Evolutionary conservation across 1,139 yeast genomes (phyloP).

Genomic region (Taphrina populina): DNA sequence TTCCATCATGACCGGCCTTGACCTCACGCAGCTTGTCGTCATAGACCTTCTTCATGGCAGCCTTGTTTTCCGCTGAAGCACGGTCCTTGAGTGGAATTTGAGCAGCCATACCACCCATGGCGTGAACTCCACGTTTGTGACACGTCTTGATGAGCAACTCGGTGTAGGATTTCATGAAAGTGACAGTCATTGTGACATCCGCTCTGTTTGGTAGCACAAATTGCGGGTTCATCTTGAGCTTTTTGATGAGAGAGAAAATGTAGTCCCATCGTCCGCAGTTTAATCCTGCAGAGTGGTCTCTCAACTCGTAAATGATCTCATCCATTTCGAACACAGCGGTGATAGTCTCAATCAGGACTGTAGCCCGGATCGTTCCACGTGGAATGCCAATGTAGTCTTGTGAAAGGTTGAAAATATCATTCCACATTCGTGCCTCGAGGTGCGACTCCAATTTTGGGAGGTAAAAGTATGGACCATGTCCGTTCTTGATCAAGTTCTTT

Average conservation of each 20-base stretch:
- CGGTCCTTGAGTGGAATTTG: conserved; percentile 75
- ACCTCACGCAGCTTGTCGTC: conserved; percentile 75
- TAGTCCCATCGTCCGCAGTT: conserved; percentile 86
- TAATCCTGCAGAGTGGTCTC: conserved; percentile 72
- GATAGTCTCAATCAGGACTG: conserved; percentile 74
- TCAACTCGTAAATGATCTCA: conserved; percentile 71
- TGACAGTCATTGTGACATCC: conserved; percentile 72
- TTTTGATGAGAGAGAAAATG: conserved; percentile 70
- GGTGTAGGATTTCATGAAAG: conserved; percentile 71
- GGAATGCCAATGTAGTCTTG: conserved; percentile 66
- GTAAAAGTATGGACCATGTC: conserved; percentile 75
- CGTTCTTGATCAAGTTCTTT: conserved; percentile 57
- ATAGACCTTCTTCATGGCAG: conserved; percentile 69
- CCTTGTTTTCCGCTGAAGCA: conserved; percentile 48
- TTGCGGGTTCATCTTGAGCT: conserved; percentile 62
- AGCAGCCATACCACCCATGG: conserved; percentile 86
- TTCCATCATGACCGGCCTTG: conserved; percentile 72
- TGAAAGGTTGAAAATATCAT: conserved; percentile 66
- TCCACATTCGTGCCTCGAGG: conserved; percentile 76
- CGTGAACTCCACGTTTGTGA: conserved; percentile 73
- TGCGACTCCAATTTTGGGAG: conserved; percentile 81
- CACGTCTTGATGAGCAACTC: conserved; percentile 66
- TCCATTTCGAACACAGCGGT: conserved; percentile 81
- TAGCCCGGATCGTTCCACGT: conserved; percentile 73
- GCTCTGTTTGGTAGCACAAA: conserved; percentile 69